Percentiles rank a stretch among this genome's conserved stretches.
phyloP scores from a whole-genome alignment of 2,329 filamentous ascomycete species.

The Phyllosticta citriasiana region DNA sequence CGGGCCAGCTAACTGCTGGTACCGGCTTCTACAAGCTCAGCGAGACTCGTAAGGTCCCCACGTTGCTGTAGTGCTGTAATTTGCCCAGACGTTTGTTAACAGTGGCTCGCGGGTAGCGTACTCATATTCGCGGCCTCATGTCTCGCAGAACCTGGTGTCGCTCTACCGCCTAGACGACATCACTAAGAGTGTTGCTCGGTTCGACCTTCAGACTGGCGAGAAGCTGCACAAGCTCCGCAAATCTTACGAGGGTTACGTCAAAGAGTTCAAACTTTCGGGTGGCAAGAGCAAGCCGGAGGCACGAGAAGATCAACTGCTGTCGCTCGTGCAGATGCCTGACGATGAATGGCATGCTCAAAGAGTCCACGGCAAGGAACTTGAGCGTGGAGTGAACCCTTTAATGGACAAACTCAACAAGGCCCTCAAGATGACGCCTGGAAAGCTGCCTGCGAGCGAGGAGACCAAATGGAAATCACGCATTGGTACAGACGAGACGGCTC shows the following conservation, averaged over 20 bases:
- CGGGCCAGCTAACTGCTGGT: conserved; percentile 16
- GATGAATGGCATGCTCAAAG: conserved; percentile 31
- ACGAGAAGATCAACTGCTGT: conserved; percentile 22
- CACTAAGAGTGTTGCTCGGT: conserved; percentile 48
- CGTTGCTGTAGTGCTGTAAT: conserved; percentile 12
- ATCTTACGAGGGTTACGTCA: conserved; percentile 45
- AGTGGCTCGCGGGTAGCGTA: conserved; percentile 22
- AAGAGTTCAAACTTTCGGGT: conserved; percentile 35
- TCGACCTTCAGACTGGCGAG: conserved; percentile 52
- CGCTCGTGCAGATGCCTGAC: conserved; percentile 29
- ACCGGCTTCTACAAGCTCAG: conserved; percentile 25
- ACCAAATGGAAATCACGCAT: conserved; percentile 34
- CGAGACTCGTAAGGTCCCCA: conserved; percentile 25
- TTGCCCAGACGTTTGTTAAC: conserved; percentile 21
- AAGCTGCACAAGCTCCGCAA: conserved; percentile 55
- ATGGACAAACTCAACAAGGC: conserved; percentile 30
- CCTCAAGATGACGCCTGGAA: conserved; percentile 33
- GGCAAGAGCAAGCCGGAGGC: conserved; percentile 38
- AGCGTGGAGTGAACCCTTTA: conserved; percentile 18
- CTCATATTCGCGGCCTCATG: conserved; percentile 43
- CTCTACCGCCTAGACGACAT: conserved; percentile 48
- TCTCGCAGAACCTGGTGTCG: conserved; percentile 48
- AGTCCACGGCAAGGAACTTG: conserved; percentile 31
- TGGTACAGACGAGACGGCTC: conserved; percentile 33
- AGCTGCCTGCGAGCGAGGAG: conserved; percentile 31